Evolutionary conservation across 2,329 filamentous ascomycete genomes (phyloP).

Genomic region (Neonectria coccinea): DNA sequence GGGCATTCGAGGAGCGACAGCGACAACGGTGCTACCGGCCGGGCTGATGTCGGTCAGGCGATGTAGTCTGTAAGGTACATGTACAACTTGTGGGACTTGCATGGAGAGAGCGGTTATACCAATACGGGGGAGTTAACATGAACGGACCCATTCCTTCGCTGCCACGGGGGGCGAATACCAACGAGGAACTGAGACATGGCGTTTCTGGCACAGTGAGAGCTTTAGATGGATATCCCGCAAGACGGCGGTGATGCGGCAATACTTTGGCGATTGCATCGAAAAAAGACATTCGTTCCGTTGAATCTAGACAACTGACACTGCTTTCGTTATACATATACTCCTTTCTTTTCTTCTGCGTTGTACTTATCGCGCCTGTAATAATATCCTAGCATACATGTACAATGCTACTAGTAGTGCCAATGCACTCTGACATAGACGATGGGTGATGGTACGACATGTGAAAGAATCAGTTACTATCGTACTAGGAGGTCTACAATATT

Average conservation of each 20-base stretch:
- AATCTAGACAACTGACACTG: slow-evolving; percentile 22
- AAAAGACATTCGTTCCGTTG: slow-evolving; percentile 16
- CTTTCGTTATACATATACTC: slow-evolving; percentile 22
- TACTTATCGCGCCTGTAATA: neutral
- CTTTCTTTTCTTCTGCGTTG: slow-evolving; percentile 14
- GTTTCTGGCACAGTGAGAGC: slow-evolving; percentile 26
- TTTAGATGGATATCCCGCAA: slow-evolving; percentile 27
- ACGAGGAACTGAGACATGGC: slow-evolving; percentile 27
- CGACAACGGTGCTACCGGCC: slow-evolving; percentile 1
- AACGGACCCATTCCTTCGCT: slow-evolving; percentile 16
- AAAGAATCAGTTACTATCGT: no score
- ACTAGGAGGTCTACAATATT: no score
- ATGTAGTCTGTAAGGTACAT: slow-evolving; percentile 19
- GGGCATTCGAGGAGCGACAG: slow-evolving; percentile 23
- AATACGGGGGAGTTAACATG: slow-evolving; percentile 10
- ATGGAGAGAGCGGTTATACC: slow-evolving; percentile 18
- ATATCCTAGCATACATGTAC: neutral
- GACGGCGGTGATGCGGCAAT: slow-evolving; percentile 20
- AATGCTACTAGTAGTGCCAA: neutral
- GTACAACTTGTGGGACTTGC: neutral
- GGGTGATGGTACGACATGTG: no score
- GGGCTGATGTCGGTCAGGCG: slow-evolving; percentile 18
- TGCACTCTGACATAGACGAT: no score
- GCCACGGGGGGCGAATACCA: slow-evolving; percentile 19
- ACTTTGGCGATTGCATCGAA: slow-evolving; percentile 19